Base-by-base conservation (phyloP, 805 yeast genomes). In the Myxozyma udenii region DNA sequence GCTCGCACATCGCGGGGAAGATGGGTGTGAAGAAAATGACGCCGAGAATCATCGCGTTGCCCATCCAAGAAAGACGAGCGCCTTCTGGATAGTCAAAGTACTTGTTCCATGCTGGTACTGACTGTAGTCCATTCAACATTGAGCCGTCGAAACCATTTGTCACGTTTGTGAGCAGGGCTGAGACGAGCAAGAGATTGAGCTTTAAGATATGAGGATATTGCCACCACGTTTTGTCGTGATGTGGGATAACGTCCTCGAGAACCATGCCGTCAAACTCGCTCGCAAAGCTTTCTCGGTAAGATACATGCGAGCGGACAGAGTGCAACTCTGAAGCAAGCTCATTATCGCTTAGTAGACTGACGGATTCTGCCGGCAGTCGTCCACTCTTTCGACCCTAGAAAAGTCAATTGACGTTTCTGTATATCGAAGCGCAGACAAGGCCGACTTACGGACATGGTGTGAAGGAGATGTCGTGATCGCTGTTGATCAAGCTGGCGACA, bases 101-200 rank as follows among this genome's bases (percentile, higher is more conserved):
- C 4, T 61, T 51, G 49, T 64, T 63, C 78, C 80, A 78, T 26
- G 63, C 61, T 1, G 62, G 53, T 59, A 75, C 68, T 6, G 77
- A 65, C 60, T 78, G 81, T 55, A 78, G 68, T 35, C 79, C 78
- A 57, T 78, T 78, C 60, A 78, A 64, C 71, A 78, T 68, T 14
- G 75, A 71, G 53, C 76, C 77, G 62, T 75, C 78, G 53, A 71
- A 76, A 52, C 79, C 78, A 44, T 68, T 73, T 57, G 74, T 75
- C 43, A 78, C 74, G 6, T 80, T 71, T 23, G 78, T 69, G 38
- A 77, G 64, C 22, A 78, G 71, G 50, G 73, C 68, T 25, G 75
- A 64, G 37, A 75, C 64, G 26, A 78, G 63, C 4, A 70, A 61
- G 33, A 66, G 55, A 53, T 73, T 71, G 54, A 79, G 67, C 26